Evolutionary conservation across 768 basidiomycete genomes (phyloP), one percentile per base, ranked within the genome.

Genomic region (Gloeopeniophorella convolvens): DNA sequence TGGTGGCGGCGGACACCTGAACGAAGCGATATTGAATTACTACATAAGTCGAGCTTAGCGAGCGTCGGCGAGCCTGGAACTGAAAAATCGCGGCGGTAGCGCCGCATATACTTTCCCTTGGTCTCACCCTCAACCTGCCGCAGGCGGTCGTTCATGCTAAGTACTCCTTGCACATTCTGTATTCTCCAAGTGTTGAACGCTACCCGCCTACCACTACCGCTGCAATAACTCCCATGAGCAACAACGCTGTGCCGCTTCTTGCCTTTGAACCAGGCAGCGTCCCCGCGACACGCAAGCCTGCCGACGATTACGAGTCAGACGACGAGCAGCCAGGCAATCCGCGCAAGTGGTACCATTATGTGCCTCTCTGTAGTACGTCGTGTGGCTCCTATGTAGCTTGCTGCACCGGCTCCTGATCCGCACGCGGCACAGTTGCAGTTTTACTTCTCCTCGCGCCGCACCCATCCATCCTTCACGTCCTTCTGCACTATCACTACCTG

Each of bases 371-470:
- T 27, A 12, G 57, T 56, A 37, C 30, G 57, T 55, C 2, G 9
- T 15, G 18, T 20, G 15, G n/a, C 42, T 5, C n/a, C 3, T 27
- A 15, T 37, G 10, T 18, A 16, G 13, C 16, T 4, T 23, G 31
- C 6, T 43, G 39, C 30, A 18, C 37, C 30, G 11, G 31, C 13
- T 15, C 12, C 2, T 7, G 9, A 8, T 15, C 11, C 10, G 10
- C 2, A 46, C 28, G 11, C 9, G 2, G 3, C 35, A 15, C 51
- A 80, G 79, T 65, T 13, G 65, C 78, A 13, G 59, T 89, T 23
- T 44, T 73, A 20, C 64, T 88, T 33, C 76, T 89, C 44, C 62
- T 89, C 4, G 75, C 77, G 7, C 87, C 88, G 8, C 89, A 89
- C 31, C 86, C 86, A 1, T 89, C 88, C 5, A 68, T 82, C 59